A percentile compares a stretch with the other conserved stretches of the same genome.
Conservation (phyloP, 768 basidiomycete species). For the Mycena alexandri region DNA sequence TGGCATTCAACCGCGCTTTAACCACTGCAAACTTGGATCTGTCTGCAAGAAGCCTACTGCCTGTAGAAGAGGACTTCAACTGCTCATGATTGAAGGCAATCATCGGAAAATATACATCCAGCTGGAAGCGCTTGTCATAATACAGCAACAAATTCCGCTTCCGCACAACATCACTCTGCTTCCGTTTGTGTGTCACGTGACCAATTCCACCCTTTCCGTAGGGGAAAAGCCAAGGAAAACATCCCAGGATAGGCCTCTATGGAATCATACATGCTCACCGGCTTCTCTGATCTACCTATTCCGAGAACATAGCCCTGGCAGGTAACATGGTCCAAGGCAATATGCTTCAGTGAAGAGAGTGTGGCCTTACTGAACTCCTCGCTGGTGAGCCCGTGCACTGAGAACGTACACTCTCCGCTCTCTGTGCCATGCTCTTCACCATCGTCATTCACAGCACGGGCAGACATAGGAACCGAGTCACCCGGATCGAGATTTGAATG, state of each 20-base stretch:
- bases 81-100: no score
- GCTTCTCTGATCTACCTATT: no score
- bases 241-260: no score
- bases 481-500: slow-evolving; percentile 33
- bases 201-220: slow-evolving; percentile 49
- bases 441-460: slow-evolving; percentile 39
- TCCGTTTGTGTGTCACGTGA: slow-evolving; percentile 39
- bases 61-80: no score
- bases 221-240: no score
- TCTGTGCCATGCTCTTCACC: slow-evolving; percentile 48
- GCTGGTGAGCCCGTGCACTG: slow-evolving; percentile 45
- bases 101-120: no score
- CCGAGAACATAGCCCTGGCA: slow-evolving; percentile 42
- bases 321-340: slow-evolving; percentile 46
- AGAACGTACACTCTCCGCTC: no score
- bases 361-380: slow-evolving; percentile 39
- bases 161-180: slow-evolving; percentile 33
- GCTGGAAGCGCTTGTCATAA: no score
- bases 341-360: slow-evolving; percentile 40
- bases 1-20: slow-evolving; percentile 32
- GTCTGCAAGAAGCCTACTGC: slow-evolving; percentile 44
- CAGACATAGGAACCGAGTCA: slow-evolving; percentile 2
- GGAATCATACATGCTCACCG: no score
- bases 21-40: slow-evolving; percentile 45
- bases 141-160: slow-evolving; percentile 42